Evolutionary conservation across 2,329 filamentous ascomycete species (phyloP), one percentile per base, ranked within the genome.

Genomic region (Colletotrichum endophyticum): DNA sequence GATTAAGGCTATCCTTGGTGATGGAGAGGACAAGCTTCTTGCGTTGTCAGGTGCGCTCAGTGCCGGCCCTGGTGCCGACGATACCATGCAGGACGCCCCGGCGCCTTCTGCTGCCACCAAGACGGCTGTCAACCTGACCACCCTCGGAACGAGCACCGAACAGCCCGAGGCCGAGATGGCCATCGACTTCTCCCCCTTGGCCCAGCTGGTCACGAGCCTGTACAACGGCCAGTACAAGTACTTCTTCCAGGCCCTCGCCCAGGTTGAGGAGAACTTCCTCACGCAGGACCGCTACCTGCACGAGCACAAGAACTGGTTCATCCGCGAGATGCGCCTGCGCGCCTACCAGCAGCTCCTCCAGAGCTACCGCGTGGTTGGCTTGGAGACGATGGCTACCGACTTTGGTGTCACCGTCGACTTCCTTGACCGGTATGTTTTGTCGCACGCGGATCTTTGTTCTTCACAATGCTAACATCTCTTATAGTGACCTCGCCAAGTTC

Each of bases 401-500:
- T 99, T 99, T 88, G 97, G 97, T 72, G 96, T 99, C 77, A 97
- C 95, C 4, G 95, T 99, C 19, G 96, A 99, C 85, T 99, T 96
- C 87, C 89, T 99, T 79, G 97, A 99, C 86, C 94, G 94, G 95
- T 97, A 91, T 83, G 93, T 87, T 56, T 72, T 8, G 56, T 7
- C 56, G 32, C 49, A 19, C 12, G 27, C 4, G 15, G 19, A 4
- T n/a, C 8, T 3, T 16, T 9, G 15, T 25, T 13, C 30, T 28
- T 1, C 27, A 39, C 3, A 22, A 39, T 44, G n/a, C 70, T 70
- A 64, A 78, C 70, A 56, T 66, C 5, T 30, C 16, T 44, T 64
- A 13, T 73, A 98, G 95, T 84, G 97, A 99, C 83, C 92, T 99
- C 73, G 96, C 96, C 83, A 97, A 96, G 83, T 99, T 99, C 87